Evolutionary conservation across 257 asterid species (phyloP).

Genomic region (Anisodus tanguticus): DNA sequence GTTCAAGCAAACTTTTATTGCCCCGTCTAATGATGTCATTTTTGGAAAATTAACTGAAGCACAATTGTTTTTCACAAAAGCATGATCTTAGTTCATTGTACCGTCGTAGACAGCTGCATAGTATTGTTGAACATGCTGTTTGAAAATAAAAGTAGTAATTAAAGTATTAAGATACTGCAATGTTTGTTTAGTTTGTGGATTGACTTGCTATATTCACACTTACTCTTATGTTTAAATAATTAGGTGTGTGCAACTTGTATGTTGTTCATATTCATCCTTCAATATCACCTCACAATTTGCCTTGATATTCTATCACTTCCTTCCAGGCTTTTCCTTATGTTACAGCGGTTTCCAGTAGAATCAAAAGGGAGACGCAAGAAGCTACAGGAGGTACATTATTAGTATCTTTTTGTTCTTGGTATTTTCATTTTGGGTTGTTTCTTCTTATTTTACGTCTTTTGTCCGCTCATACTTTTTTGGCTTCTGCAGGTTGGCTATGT

Average conservation of each 20-base stretch:
- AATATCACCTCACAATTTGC: slow-evolving; percentile 1
- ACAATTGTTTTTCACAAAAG: background rate
- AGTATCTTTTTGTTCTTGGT: background rate
- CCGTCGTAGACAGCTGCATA: background rate
- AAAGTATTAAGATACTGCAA: background rate
- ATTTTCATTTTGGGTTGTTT: background rate
- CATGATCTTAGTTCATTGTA: background rate
- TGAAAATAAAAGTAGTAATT: background rate
- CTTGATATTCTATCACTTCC: slow-evolving; percentile 33
- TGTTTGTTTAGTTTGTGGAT: slow-evolving; percentile 24
- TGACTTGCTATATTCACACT: background rate
- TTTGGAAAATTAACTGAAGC: background rate
- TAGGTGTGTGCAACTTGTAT: slow-evolving; percentile 3
- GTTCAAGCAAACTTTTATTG: background rate
- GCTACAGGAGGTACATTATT: slow-evolving; percentile 79
- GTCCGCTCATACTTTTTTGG: slow-evolving; percentile 31
- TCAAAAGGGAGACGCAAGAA: slow-evolving; percentile 97
- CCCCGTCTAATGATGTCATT: background rate
- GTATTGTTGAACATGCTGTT: background rate
- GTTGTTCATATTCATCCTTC: slow-evolving; percentile 1
- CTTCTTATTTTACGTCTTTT: slow-evolving; percentile 12
- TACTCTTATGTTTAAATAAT: background rate
- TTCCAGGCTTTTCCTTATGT: slow-evolving; percentile 86
- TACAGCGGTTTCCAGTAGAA: slow-evolving; percentile 92
- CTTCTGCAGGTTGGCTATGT: slow-evolving; percentile 95